These are phyloP conservation scores for Xanthoconium separans DNA, from an alignment of 1,284 basidiomycete genomes.

Conservation along the genomic window DNA sequence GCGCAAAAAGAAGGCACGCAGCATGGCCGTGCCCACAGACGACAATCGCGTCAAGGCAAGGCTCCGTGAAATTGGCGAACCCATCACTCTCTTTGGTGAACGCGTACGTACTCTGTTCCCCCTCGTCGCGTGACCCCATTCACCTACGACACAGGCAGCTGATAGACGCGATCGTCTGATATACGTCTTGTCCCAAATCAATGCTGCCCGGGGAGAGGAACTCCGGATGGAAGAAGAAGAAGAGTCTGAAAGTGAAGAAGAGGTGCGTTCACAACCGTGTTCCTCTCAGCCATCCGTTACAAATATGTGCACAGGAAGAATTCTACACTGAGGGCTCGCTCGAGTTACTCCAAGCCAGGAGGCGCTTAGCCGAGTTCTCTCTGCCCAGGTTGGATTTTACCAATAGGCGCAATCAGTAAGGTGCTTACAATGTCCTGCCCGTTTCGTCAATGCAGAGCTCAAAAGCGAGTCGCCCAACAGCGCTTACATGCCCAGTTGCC, in stretches of 20 bases:
- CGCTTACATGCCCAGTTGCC: slow-evolving; percentile 84
- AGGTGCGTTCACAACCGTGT: slow-evolving; percentile 46
- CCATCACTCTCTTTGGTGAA: slow-evolving; percentile 97
- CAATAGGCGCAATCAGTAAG: slow-evolving; percentile 55
- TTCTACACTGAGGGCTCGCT: slow-evolving; percentile 94
- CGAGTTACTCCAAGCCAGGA: slow-evolving; percentile 81
- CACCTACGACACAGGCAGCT: slow-evolving; percentile 56
- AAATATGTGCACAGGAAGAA: slow-evolving; percentile 62
- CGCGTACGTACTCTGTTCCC: slow-evolving; percentile 56
- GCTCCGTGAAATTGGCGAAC: slow-evolving; percentile 91
- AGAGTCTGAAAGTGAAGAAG: slow-evolving; percentile 71
- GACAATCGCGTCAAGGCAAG: slow-evolving; percentile 89
- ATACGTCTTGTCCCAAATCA: slow-evolving; percentile 88
- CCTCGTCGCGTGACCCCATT: slow-evolving; percentile 17
- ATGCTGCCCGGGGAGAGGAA: slow-evolving; percentile 75
- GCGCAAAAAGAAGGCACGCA: slow-evolving; percentile 91
- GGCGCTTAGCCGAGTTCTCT: slow-evolving; percentile 88
- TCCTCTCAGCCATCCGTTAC: background rate
- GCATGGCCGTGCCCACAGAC: slow-evolving; percentile 94
- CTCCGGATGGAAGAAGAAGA: slow-evolving; percentile 69
- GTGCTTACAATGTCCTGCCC: slow-evolving; percentile 67
- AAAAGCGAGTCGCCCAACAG: slow-evolving; percentile 88
- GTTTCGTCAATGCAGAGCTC: slow-evolving; percentile 70
- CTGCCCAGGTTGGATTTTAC: slow-evolving; percentile 83
- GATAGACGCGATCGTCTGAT: slow-evolving; percentile 93